A percentile compares a stretch with the other conserved stretches of the same genome.
Evolutionary conservation across 1,284 basidiomycete genomes (phyloP).

Genomic region (Boletus mariae): DNA sequence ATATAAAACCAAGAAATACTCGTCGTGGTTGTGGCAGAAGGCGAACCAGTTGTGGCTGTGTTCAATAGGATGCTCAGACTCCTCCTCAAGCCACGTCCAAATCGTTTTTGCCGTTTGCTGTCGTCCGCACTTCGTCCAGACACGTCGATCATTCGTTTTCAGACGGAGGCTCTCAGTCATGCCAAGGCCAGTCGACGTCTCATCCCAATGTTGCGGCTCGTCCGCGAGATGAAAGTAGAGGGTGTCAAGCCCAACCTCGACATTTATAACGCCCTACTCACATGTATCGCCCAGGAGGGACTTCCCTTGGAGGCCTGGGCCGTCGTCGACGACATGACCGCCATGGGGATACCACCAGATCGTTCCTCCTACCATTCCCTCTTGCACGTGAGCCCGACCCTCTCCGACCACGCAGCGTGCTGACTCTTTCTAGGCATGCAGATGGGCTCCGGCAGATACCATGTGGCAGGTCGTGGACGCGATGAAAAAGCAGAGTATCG

Average conservation of each 20-base stretch:
- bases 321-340: slow-evolving; percentile 68
- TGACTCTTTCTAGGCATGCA: slow-evolving; percentile 34
- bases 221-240: slow-evolving; percentile 55
- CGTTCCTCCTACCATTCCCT: slow-evolving; percentile 61
- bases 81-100: neutral
- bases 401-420: slow-evolving; percentile 2
- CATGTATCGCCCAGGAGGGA: slow-evolving; percentile 41
- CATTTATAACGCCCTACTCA: slow-evolving; percentile 56
- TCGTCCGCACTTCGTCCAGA: neutral
- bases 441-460: slow-evolving; percentile 28
- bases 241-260: slow-evolving; percentile 46
- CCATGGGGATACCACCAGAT: slow-evolving; percentile 54
- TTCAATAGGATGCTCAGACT: neutral
- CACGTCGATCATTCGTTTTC: slow-evolving; percentile 34
- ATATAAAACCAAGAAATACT: neutral
- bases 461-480: slow-evolving; percentile 36
- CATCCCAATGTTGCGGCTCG: slow-evolving; percentile 25
- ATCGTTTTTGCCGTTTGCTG: neutral
- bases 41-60: slow-evolving; percentile 1
- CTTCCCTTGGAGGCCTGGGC: slow-evolving; percentile 58
- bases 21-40: neutral
- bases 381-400: slow-evolving; percentile 45
- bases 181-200: slow-evolving; percentile 29
- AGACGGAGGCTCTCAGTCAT: slow-evolving; percentile 28
- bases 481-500: slow-evolving; percentile 49